These are phyloP conservation scores for Alternaria sp. DNA, from an alignment of 2,329 filamentous ascomycete genomes.

Conservation along the genomic window DNA sequence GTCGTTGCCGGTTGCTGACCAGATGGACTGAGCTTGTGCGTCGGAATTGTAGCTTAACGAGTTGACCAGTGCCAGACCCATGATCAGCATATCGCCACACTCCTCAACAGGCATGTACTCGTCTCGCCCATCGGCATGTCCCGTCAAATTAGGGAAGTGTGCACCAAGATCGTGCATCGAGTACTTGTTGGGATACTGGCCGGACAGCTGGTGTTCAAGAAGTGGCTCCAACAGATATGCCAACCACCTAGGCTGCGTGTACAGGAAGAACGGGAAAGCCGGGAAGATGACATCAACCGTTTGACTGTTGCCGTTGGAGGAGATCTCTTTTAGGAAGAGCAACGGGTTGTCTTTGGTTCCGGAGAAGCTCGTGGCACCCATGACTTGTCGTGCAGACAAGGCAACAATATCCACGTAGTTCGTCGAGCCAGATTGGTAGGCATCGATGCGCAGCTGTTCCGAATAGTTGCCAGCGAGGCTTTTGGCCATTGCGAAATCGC, in stretches of 20 bases:
- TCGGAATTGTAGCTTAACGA: slow-evolving; percentile 69
- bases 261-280: slow-evolving; percentile 83
- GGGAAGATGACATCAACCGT: slow-evolving; percentile 90
- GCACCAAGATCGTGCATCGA: slow-evolving; percentile 78
- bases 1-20: slow-evolving; percentile 56
- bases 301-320: slow-evolving; percentile 83
- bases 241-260: slow-evolving; percentile 81
- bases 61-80: slow-evolving; percentile 79
- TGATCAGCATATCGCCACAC: slow-evolving; percentile 82
- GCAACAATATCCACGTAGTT: slow-evolving; percentile 80
- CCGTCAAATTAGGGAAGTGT: slow-evolving; percentile 78
- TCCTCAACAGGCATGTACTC: slow-evolving; percentile 81
- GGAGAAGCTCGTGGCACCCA: slow-evolving; percentile 78
- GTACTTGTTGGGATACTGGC: slow-evolving; percentile 83
- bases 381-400: slow-evolving; percentile 77
- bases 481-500: slow-evolving; percentile 71
- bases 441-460: slow-evolving; percentile 71
- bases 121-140: slow-evolving; percentile 72
- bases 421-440: slow-evolving; percentile 73
- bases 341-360: slow-evolving; percentile 74
- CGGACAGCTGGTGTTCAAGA: slow-evolving; percentile 80
- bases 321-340: slow-evolving; percentile 85
- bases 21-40: slow-evolving; percentile 63
- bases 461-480: slow-evolving; percentile 76
- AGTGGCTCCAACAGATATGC: slow-evolving; percentile 80